Conservation (phyloP, 73 alveolate genomes). For the Tetrahymena elliotti region DNA sequence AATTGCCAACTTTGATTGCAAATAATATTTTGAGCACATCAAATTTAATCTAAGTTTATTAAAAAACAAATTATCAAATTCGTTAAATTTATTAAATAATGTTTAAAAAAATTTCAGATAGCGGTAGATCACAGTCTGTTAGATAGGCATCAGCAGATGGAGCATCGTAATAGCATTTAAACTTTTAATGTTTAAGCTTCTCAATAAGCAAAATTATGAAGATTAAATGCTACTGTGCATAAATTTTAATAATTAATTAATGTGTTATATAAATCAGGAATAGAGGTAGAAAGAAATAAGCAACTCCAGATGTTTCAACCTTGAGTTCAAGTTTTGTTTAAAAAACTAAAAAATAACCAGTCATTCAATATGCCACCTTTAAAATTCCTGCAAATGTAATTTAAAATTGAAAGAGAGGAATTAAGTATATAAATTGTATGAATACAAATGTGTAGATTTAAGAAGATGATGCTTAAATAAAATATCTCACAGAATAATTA, state of each 20-base stretch:
- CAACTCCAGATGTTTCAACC: not conserved
- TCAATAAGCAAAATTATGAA: too few relatives aligned
- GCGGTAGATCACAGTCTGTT: not conserved
- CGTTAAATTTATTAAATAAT: not conserved
- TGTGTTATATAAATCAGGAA: not conserved
- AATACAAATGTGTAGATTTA: not conserved
- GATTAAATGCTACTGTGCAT: too few relatives aligned
- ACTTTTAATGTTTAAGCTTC: not conserved
- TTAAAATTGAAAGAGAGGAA: not conserved
- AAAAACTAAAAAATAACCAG: not conserved
- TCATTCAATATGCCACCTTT: not conserved
- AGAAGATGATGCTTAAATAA: not conserved
- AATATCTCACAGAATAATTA: not conserved
- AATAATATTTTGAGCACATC: not conserved
- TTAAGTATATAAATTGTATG: not conserved
- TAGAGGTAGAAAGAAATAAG: not conserved
- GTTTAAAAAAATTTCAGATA: not conserved
- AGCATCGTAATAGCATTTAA: not conserved
- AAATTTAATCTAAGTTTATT: not conserved
- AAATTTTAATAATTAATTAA: not conserved
- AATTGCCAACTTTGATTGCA: not conserved
- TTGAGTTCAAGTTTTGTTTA: not conserved
- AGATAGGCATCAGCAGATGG: not conserved
- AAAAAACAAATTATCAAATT: not conserved
- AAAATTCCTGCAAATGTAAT: not conserved